Base-by-base conservation (phyloP, 225 moss, liverwort and hornwort genomes). In the Marchantia polymorpha region DNA sequence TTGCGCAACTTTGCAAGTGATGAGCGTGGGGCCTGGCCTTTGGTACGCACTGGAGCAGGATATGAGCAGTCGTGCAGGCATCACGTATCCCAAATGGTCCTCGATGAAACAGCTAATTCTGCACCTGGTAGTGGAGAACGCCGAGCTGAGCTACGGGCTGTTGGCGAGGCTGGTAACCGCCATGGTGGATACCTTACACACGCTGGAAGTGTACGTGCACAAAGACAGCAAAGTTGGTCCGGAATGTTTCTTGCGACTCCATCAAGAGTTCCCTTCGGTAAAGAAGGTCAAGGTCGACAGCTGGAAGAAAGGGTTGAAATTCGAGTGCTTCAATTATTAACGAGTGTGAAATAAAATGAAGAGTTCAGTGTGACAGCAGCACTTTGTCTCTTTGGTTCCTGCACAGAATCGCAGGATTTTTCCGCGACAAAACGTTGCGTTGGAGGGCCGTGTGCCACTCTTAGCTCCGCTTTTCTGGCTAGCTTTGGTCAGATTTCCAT, bases 221-320 rank as follows among this genome's bases (percentile, higher is more conserved):
- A 73, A 82, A 17, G 90, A 91, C 13, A 94, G 94, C 72, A 86
- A 72, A 3, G 83, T 89, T 3, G 46, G 63, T 7, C 76, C 71
- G 19, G 61, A 63, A 0, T 76, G 78, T 6, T 89, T 92, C 63
- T 23, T 50, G 49, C n/a, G 64, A 60, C 3, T 84, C 85, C 61
- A 79, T 50, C 52, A 88, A 83, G 78, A 69, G 25, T 60, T 80
- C 75, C 68, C 55, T 16, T 19, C 74, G 8, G 16, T 55, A 10
- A 49, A 74, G 0, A 17, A 77, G 11, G 22, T 89, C 66, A 88
- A 86, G 71, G 74, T 83, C 26, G 88, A 85, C 52, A 73, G 81
- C n/a, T 96, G 96, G 96, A 92, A 86, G 78, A 94, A 89, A 19
- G 91, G 92, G 11, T 83, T 96, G 83, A 87, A 87, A 17, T 96